phyloP scores from a whole-genome alignment of 1,284 basidiomycete genomes.

The Cryptococcus floricola region DNA sequence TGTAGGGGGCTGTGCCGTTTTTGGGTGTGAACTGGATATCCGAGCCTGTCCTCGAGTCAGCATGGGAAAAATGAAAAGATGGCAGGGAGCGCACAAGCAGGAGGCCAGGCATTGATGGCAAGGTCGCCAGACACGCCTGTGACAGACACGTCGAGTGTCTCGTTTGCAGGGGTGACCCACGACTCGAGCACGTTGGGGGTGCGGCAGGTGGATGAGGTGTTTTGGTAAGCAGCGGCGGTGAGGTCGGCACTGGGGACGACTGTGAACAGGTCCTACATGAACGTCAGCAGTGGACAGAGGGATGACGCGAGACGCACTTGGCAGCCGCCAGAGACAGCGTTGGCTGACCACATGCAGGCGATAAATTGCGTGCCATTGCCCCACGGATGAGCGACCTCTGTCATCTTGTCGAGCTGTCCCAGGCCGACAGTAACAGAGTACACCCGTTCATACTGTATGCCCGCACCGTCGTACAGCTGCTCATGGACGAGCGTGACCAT shows the following conservation, averaged over 20 bases:
- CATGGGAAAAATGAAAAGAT: background rate
- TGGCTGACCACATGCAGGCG: conserved; percentile 24
- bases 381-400: conserved; percentile 22
- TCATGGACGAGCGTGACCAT: conserved; percentile 29
- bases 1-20: conserved; percentile 33
- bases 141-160: conserved; percentile 24
- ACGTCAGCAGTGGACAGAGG: background rate
- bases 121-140: conserved; percentile 17
- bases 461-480: conserved; percentile 21
- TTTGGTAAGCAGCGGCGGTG: conserved; percentile 18
- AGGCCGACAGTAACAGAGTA: conserved; percentile 22
- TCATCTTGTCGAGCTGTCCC: conserved; percentile 16
- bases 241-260: conserved; percentile 15
- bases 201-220: conserved; percentile 17
- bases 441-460: conserved; percentile 17
- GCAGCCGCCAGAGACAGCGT: conserved; percentile 26
- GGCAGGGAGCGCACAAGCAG: conserved; percentile 10
- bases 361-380: conserved; percentile 27
- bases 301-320: conserved; percentile 14
- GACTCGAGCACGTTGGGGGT: conserved; percentile 17
- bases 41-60: conserved; percentile 12
- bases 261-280: conserved; percentile 23
- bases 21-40: conserved; percentile 30
- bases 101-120: conserved; percentile 27
- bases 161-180: conserved; percentile 20